phyloP scores from a whole-genome alignment of 2,329 filamentous ascomycete genomes.

The Simplicillium sp. region DNA sequence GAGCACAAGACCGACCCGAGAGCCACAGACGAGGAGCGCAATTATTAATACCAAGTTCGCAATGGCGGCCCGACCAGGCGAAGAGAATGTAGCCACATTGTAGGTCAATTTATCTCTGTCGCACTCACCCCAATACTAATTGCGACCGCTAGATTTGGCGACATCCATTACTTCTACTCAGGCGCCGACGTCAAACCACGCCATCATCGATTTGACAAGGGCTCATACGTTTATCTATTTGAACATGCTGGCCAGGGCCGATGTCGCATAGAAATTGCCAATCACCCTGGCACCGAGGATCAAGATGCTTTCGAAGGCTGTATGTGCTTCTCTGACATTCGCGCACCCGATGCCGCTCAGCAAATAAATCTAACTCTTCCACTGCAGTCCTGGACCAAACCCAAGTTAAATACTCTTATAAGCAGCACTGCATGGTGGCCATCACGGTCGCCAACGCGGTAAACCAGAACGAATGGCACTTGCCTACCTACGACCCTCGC shows the following conservation, averaged over 20 bases:
- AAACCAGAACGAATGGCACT: slow-evolving; percentile 58
- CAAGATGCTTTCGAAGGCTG: slow-evolving; percentile 73
- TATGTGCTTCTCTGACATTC: slow-evolving; percentile 31
- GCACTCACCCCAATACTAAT: neutral
- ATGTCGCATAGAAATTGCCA: slow-evolving; percentile 68
- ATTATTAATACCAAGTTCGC: slow-evolving; percentile 6
- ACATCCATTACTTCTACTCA: slow-evolving; percentile 71
- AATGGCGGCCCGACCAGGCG: slow-evolving; percentile 37
- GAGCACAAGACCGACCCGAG: neutral
- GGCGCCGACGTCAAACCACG: slow-evolving; percentile 55
- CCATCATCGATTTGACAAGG: slow-evolving; percentile 75
- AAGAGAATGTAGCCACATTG: slow-evolving; percentile 43
- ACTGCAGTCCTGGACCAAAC: slow-evolving; percentile 53
- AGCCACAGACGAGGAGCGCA: neutral
- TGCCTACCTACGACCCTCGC: slow-evolving; percentile 60
- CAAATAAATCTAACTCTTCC: slow-evolving; percentile 7
- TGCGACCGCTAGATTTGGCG: slow-evolving; percentile 51
- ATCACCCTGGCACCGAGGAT: slow-evolving; percentile 62
- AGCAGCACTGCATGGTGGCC: slow-evolving; percentile 62
- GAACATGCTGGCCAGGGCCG: slow-evolving; percentile 59
- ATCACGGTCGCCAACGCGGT: slow-evolving; percentile 50
- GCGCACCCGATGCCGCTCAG: neutral
- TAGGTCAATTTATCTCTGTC: slow-evolving; percentile 19
- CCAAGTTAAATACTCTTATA: slow-evolving; percentile 61
- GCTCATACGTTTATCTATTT: slow-evolving; percentile 73